phyloP scores from a whole-genome alignment of 306 rosid genomes.

The Vigna nakashimae region DNA sequence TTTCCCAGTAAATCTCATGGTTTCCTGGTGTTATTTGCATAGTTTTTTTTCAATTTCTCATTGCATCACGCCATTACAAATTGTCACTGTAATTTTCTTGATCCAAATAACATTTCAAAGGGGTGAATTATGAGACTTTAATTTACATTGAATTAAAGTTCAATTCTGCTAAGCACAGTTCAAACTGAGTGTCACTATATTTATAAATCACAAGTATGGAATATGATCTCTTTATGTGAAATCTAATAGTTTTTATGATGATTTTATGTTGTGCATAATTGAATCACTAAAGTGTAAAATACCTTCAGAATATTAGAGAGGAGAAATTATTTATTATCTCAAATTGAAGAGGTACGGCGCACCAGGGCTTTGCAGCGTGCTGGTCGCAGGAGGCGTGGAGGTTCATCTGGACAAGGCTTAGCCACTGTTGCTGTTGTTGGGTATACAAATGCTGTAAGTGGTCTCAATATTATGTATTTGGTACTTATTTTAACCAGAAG shows the following conservation, averaged over 20 bases:
- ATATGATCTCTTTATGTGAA: slow-evolving; percentile 19
- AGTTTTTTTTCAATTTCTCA: slow-evolving; percentile 27
- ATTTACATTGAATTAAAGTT: slow-evolving; percentile 9
- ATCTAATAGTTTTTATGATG: slow-evolving; percentile 3
- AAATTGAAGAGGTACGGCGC: slow-evolving; percentile 88
- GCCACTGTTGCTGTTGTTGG: slow-evolving; percentile 89
- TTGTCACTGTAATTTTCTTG: slow-evolving; percentile 17
- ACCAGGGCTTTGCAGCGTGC: slow-evolving; percentile 89
- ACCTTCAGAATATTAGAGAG: slow-evolving; percentile 68
- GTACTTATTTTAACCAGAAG: slow-evolving; percentile 31
- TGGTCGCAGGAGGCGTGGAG: slow-evolving; percentile 85
- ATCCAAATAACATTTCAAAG: slow-evolving; percentile 26
- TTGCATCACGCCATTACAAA: slow-evolving; percentile 5
- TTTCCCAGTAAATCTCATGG: slow-evolving; percentile 20
- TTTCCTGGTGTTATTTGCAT: slow-evolving; percentile 29
- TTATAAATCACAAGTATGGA: slow-evolving; percentile 13
- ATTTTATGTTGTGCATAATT: slow-evolving; percentile 24
- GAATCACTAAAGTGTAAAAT: slow-evolving; percentile 49
- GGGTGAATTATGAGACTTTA: slow-evolving; percentile 3
- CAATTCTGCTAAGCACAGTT: background rate
- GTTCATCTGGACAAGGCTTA: slow-evolving; percentile 72
- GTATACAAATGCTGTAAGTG: slow-evolving; percentile 93
- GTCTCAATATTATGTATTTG: slow-evolving; percentile 7
- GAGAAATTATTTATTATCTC: slow-evolving; percentile 64
- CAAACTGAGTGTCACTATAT: background rate